phyloP scores from a whole-genome alignment of 768 basidiomycete genomes.

The Holtermanniella nyarrowii region DNA sequence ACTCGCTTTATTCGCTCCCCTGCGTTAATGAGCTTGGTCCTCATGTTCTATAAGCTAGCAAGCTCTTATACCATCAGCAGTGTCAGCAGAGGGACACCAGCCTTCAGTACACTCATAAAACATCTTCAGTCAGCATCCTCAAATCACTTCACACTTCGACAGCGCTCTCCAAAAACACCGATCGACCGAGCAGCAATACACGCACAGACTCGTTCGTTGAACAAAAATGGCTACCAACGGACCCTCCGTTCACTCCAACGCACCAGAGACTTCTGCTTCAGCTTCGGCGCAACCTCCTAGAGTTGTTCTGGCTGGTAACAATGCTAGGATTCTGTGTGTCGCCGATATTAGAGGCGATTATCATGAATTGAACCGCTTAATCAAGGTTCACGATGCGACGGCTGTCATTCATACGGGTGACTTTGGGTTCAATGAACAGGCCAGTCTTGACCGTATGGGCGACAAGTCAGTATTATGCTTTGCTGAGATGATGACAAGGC shows the following conservation, averaged over 20 bases:
- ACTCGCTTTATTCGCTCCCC: too few relatives aligned
- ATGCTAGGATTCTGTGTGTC: slow-evolving; percentile 68
- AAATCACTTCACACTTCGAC: too few relatives aligned
- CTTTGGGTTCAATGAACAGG: slow-evolving; percentile 90
- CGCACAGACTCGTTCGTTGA: too few relatives aligned
- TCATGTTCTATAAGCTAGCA: too few relatives aligned
- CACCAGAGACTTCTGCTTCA: slow-evolving; percentile 18
- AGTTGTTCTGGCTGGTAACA: slow-evolving; percentile 29
- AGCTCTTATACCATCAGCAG: too few relatives aligned
- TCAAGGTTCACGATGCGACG: slow-evolving; percentile 73
- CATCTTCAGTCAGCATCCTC: too few relatives aligned
- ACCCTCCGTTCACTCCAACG: background rate
- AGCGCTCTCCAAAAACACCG: too few relatives aligned
- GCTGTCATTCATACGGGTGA: slow-evolving; percentile 97
- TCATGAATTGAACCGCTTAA: slow-evolving; percentile 78
- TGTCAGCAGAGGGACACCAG: too few relatives aligned
- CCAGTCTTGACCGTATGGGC: slow-evolving; percentile 75
- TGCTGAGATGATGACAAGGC: slow-evolving; percentile 4
- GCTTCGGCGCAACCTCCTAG: slow-evolving; percentile 16
- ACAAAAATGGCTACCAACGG: background rate
- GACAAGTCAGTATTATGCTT: slow-evolving; percentile 51
- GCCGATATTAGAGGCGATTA: slow-evolving; percentile 59
- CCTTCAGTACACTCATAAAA: too few relatives aligned
- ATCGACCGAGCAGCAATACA: too few relatives aligned
- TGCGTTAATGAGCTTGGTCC: too few relatives aligned